Evolutionary conservation across 768 basidiomycete species (phyloP), one percentile per base, ranked within the genome.

Genomic region (Mycena filopes): DNA sequence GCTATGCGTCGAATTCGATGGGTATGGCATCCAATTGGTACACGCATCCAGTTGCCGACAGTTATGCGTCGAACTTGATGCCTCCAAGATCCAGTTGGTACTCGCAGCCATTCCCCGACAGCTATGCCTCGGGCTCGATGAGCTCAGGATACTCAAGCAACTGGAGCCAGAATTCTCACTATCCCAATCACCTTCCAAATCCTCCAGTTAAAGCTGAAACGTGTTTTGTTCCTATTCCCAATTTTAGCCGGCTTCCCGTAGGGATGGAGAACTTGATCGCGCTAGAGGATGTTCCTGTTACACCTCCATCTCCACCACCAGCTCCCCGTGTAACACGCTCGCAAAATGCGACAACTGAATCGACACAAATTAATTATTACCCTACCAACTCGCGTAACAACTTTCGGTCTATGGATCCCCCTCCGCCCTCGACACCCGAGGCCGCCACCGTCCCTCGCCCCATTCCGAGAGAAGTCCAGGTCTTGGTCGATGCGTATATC

Each of bases 401-500:
- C 41, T 23, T 9, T 23, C 48, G 23, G 5, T n/a, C 48, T 47
- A 4, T 42, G 9, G 33, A 15, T 16, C 33, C 28, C 8, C 28
- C 15, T 4, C 38, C 28, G 1, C 54, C n/a, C 6, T 20, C 58
- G 25, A 36, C 28, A 38, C 20, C 28, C 7, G 53, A 41, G 15
- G 26, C 15, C 31, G 38, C 26, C 36, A 28, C 26, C n/a, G 62
- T 61, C 31, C 78, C 78, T 41, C 56, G 56, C 23, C 53, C 55
- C 26, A 74, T 82, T 54, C 85, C 86, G 2, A 70, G 74, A 7
- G 86, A 87, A 65, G 68, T 86, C 7, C 73, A 78, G 51, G 77
- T 77, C 0, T 67, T 87, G 3, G 56, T 81, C n/a, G 77, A 84
- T 38, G 78, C 81, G 6, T 82, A 81, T 36, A 55, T 77, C 5